These are phyloP conservation scores for Schizochytrium sp. DNA, from an alignment of 108 stramenopile species.

Conservation along the genomic window DNA sequence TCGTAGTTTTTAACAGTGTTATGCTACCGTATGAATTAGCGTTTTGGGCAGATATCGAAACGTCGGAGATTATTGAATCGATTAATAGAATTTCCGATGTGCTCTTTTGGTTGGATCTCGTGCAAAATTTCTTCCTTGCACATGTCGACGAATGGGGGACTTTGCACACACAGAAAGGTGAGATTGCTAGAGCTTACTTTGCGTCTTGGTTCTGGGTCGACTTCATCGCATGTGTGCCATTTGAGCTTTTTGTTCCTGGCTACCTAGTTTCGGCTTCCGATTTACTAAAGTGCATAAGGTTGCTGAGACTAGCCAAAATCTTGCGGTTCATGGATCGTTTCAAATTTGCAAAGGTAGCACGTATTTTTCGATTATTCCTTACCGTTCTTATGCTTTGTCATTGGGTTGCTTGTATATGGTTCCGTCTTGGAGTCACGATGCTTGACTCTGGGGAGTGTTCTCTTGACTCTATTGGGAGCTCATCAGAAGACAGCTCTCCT, in stretches of 20 bases:
- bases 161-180: background rate
- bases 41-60: background rate
- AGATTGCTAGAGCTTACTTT: background rate
- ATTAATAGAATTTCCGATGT: background rate
- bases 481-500: background rate
- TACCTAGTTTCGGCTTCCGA: background rate
- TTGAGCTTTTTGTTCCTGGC: conserved; percentile 43
- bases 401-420: conserved; percentile 53
- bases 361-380: background rate
- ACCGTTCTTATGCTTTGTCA: conserved; percentile 19
- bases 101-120: conserved; percentile 21
- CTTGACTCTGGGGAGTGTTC: background rate
- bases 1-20: background rate
- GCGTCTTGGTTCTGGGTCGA: conserved; percentile 9
- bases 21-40: conserved; percentile 26
- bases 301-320: conserved; percentile 36
- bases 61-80: background rate
- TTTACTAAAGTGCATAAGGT: conserved; percentile 13
- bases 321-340: conserved; percentile 6
- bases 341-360: background rate
- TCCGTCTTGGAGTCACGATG: background rate
- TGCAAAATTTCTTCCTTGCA: conserved; percentile 32
- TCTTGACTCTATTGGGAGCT: background rate
- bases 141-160: background rate
- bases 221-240: conserved; percentile 4